Percentiles rank a stretch among this genome's conserved stretches.
Evolutionary conservation across 1,284 basidiomycete species (phyloP).

Genomic region (Malassezia furfur): DNA sequence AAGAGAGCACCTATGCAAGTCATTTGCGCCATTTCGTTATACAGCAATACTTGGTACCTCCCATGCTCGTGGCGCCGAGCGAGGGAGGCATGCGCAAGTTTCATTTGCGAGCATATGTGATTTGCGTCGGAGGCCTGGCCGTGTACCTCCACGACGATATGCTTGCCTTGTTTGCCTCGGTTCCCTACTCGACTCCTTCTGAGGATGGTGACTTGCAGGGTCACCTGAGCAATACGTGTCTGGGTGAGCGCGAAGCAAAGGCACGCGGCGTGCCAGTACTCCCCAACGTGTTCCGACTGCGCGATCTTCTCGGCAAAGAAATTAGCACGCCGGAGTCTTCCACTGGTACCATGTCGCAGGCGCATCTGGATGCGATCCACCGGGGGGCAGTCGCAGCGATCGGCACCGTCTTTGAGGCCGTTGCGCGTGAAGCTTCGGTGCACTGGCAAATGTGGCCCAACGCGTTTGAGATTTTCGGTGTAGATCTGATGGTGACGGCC

Average conservation of each 20-base stretch:
- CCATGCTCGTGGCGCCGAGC: conserved; percentile 20
- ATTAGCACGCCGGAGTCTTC: not conserved
- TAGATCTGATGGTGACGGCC: conserved; percentile 66
- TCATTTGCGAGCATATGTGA: conserved; percentile 85
- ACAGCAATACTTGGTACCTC: conserved; percentile 57
- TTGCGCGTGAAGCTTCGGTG: conserved; percentile 64
- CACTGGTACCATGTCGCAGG: conserved; percentile 29
- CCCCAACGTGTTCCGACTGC: conserved; percentile 8
- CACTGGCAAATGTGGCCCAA: conserved; percentile 81
- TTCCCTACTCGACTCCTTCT: conserved; percentile 22
- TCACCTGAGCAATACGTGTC: conserved; percentile 89
- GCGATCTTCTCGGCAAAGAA: not conserved
- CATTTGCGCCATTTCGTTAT: conserved; percentile 93
- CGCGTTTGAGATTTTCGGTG: conserved; percentile 87
- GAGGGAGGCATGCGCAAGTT: conserved; percentile 54
- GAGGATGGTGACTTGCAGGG: conserved; percentile 57
- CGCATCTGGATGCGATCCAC: conserved; percentile 49
- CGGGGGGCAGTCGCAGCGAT: conserved; percentile 51
- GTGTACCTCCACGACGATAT: conserved; percentile 63
- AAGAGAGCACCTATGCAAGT: conserved; percentile 51
- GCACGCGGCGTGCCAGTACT: conserved; percentile 58
- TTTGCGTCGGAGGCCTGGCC: conserved; percentile 55
- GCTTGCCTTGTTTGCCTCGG: conserved; percentile 66
- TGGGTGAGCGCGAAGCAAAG: conserved; percentile 46
- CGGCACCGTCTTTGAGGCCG: conserved; percentile 74